Base-by-base conservation (phyloP, 2,329 filamentous ascomycete genomes). In the Alternaria infectoria region DNA sequence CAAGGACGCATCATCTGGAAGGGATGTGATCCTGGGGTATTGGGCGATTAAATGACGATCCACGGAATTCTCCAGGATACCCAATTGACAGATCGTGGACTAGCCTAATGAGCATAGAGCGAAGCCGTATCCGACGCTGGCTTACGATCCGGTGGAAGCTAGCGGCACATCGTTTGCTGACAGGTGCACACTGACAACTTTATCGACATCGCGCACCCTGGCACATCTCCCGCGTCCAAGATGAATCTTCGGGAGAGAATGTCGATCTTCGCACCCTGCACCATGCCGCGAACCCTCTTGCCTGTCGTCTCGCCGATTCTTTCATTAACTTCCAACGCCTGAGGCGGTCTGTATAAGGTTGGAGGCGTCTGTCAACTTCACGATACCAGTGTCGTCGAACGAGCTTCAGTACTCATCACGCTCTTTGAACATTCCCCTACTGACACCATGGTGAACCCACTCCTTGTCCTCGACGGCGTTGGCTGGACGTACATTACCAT, bases 401-500 rank as follows among this genome's bases (percentile, higher is more conserved):
- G n/a, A 36, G 32, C 30, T 59, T 55, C 58, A 47, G 40, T 36
- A 59, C 55, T 59, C 30, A 47, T 47, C 15, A 62, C 59, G 36
- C 43, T 64, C 61, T 59, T 57, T 46, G 19, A 23, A 54, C 19
- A 46, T 30, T 49, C 44, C 43, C 30, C 58, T 49, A 43, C 30
- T 44, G 45, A 43, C 52, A 64, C 25, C n/a, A 72, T 73, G 71
- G 65, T 50, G n/a, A 43, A 51, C 23, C 57, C 62, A 32, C n/a
- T 66, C 17, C n/a, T 66, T 15, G 44, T 58, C 9, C 50, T 70
- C 21, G 69, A 69, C 50, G 6, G 43, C 25, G 26, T 71, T 17
- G 69, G 65, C 26, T 71, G 66, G 70, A 59, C 64, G 23, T 74
- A 72, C 50, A 64, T 69, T n/a, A 57, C 52, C 32, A 45, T 74